Evolutionary conservation across 139 green algal species (phyloP), one percentile per base, ranked within the genome.

Genomic region (Micromonas commoda): DNA sequence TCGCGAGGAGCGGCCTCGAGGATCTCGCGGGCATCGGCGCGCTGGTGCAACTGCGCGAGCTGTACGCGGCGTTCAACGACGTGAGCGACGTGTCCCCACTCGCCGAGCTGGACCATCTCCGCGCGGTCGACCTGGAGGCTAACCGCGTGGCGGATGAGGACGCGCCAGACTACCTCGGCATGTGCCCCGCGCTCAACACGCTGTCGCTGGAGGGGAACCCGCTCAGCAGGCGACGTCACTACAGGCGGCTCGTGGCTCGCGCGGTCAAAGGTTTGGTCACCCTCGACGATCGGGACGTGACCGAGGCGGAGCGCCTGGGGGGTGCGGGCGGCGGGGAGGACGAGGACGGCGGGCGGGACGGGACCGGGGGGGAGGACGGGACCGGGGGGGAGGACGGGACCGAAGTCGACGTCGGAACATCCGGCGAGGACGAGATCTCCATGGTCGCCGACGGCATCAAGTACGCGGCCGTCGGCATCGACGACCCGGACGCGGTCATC

Each of bases 21-120:
- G 71, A 77, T 51, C 67, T 82, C n/a, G 51, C 65, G 2, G 77
- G 77, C 19, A 37, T 82, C 66, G 54, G 37, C n/a, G 29, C 77
- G 9, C 66, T 82, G 28, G 52, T 66, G 4, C 5, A 1, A 3
- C 69, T 82, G 31, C 69, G 66, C 68, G 77, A 82, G 77, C 68
- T 82, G 24, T 82, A 82, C 67, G 77, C 69, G 28, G 71, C 77
- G 9, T 82, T 77, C 77, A 82, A 82, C 34, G 77, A 82, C 31
- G 38, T 82, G 32, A 31, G 31, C 13, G 52, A 71, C 67, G 33
- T 80, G 19, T 63, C 35, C 2, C 61, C 75, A 5, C 16, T 75
- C 34, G 75, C 75, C 2, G 63, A 73, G 34, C 61, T 77, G 24
- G 77, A 80, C 24, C 45, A 80, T 51, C 29, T 79, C 5, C 21